A percentile compares a stretch with the other conserved stretches of the same genome.
phyloP scores from a whole-genome alignment of 495 filamentous ascomycete genomes.

The Podospora anserina region DNA sequence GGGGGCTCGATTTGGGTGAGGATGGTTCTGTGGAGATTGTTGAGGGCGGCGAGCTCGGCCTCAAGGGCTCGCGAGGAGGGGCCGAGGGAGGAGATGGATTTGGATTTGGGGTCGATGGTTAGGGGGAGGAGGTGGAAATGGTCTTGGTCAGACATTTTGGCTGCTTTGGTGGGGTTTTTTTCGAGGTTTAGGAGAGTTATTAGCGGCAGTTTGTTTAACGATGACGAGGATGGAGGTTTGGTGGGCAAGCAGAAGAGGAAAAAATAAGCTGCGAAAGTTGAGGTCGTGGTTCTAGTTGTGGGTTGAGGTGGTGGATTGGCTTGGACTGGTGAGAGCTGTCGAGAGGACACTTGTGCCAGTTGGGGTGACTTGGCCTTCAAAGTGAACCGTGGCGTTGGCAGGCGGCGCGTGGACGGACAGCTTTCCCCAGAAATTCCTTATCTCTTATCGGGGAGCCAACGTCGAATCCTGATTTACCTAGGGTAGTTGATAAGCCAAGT shows the following conservation, averaged over 20 bases:
- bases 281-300: conserved; percentile 1
- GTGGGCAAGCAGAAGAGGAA: not conserved
- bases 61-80: conserved; percentile 46
- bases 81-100: conserved; percentile 47
- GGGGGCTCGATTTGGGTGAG: conserved; percentile 52
- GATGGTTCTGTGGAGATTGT: conserved; percentile 70
- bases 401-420: not conserved
- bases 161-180: not conserved
- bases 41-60: conserved; percentile 66
- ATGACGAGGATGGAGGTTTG: no score
- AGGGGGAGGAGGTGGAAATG: conserved; percentile 83
- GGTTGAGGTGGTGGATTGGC: conserved; percentile 4
- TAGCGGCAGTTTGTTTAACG: not conserved
- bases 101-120: conserved; percentile 73
- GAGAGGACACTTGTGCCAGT: conserved; percentile 21
- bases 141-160: conserved; percentile 60
- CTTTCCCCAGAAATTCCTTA: not conserved
- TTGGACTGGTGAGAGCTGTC: not conserved
- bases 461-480: no score
- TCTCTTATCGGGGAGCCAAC: not conserved
- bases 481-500: no score
- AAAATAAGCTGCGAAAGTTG: not conserved
- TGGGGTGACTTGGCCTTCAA: not conserved
- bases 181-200: not conserved
- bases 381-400: not conserved